Percentiles rank a stretch among this genome's conserved stretches.
Conservation (phyloP, 345 rosid genomes). For the Citrus medica region DNA sequence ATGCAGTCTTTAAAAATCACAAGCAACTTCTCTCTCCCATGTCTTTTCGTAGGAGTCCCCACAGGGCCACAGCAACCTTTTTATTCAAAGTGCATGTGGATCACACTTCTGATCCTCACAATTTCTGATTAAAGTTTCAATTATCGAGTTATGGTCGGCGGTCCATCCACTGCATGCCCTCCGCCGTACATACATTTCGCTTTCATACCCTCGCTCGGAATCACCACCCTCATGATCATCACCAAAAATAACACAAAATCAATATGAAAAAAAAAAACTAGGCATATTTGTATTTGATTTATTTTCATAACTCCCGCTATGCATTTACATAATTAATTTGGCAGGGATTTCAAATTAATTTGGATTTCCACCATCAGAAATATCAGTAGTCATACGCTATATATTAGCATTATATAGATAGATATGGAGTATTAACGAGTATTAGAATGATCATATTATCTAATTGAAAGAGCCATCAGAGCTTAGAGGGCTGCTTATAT, state of each 20-base stretch:
- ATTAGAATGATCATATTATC: no score
- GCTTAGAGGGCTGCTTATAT: neutral
- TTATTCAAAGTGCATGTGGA: conserved; percentile 28
- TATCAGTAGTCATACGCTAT: no score
- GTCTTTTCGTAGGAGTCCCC: neutral
- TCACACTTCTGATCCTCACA: conserved; percentile 15
- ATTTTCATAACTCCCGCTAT: neutral
- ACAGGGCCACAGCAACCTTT: neutral
- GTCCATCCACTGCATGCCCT: conserved; percentile 14
- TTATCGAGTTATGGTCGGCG: conserved; percentile 31
- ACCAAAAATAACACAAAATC: neutral
- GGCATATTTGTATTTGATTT: no score
- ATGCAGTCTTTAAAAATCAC: neutral
- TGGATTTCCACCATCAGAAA: neutral
- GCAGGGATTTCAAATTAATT: neutral
- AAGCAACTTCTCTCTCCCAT: neutral
- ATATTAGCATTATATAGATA: no score
- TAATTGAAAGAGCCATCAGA: neutral
- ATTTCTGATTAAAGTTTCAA: conserved; percentile 20
- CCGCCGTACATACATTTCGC: neutral
- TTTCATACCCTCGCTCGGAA: conserved; percentile 7
- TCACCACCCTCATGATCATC: neutral
- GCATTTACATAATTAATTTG: neutral
- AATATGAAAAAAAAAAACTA: neutral
- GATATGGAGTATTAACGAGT: no score